These are phyloP conservation scores for Thielaviopsis musarum DNA, from an alignment of 2,329 filamentous ascomycete genomes.

Conservation along the genomic window DNA sequence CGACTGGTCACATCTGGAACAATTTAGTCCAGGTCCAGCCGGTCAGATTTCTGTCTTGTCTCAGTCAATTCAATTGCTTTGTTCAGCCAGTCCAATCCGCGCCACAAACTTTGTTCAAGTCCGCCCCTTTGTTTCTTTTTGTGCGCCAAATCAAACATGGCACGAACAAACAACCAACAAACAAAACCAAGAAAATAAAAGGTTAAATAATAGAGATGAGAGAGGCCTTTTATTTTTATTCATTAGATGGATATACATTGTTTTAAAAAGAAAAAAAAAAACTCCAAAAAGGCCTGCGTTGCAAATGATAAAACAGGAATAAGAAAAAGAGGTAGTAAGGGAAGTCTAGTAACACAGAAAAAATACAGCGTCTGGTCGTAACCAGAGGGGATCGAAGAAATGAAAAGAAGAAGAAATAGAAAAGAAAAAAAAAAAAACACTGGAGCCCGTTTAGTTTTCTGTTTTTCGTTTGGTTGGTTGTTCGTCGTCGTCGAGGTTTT, in stretches of 20 bases:
- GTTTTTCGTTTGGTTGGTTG: neutral
- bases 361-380: conserved; percentile 1
- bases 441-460: neutral
- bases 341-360: conserved; percentile 1
- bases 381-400: neutral
- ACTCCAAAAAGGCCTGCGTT: neutral
- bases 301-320: neutral
- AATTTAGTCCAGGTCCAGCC: neutral
- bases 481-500: neutral
- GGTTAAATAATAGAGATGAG: neutral
- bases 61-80: neutral
- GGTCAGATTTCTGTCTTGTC: neutral
- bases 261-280: neutral
- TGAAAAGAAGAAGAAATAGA: neutral
- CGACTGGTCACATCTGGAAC: neutral
- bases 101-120: neutral
- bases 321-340: neutral
- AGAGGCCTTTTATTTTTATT: neutral
- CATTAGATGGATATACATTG: neutral
- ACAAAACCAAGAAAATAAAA: neutral
- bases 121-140: neutral
- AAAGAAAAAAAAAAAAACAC: neutral
- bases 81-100: neutral
- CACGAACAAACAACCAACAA: neutral
- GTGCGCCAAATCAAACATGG: too few species aligned